phyloP scores from a whole-genome alignment of 2,329 filamentous ascomycete species.

The Ilyonectria mors-panacis region DNA sequence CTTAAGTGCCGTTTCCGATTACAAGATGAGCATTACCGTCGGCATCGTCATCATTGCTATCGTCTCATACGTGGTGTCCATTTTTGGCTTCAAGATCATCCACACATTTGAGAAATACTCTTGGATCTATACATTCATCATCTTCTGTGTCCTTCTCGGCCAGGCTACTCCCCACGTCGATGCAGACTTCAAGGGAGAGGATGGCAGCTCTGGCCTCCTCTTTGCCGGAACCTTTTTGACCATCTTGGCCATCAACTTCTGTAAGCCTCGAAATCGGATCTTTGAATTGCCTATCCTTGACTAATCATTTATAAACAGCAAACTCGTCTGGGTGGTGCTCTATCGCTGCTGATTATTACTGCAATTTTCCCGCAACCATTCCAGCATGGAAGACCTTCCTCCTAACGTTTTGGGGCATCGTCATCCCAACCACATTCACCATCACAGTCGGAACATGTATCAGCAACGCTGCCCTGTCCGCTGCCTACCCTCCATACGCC shows the following conservation, averaged over 20 bases:
- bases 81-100: constrained; percentile 42
- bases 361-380: constrained; percentile 18
- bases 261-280: neutral
- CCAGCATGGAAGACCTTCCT: constrained; percentile 17
- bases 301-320: neutral
- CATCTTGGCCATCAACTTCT: constrained; percentile 40
- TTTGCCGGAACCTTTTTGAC: constrained; percentile 34
- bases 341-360: constrained; percentile 23
- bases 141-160: constrained; percentile 38
- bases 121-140: constrained; percentile 38
- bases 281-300: neutral
- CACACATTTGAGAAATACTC: constrained; percentile 42
- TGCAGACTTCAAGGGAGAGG: constrained; percentile 6
- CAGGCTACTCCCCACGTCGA: constrained; percentile 36
- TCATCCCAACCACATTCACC: constrained; percentile 19
- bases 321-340: constrained; percentile 25
- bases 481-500: constrained; percentile 19
- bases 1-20: constrained; percentile 40
- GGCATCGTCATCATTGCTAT: constrained; percentile 41
- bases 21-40: constrained; percentile 38
- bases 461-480: constrained; percentile 15
- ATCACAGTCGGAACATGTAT: constrained; percentile 13
- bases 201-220: constrained; percentile 13
- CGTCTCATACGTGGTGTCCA: constrained; percentile 39
- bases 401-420: constrained; percentile 20